Percentiles rank a stretch among this genome's conserved stretches.
Evolutionary conservation across 2,329 filamentous ascomycete genomes (phyloP).

Genomic region (Stylonectria norvegica): DNA sequence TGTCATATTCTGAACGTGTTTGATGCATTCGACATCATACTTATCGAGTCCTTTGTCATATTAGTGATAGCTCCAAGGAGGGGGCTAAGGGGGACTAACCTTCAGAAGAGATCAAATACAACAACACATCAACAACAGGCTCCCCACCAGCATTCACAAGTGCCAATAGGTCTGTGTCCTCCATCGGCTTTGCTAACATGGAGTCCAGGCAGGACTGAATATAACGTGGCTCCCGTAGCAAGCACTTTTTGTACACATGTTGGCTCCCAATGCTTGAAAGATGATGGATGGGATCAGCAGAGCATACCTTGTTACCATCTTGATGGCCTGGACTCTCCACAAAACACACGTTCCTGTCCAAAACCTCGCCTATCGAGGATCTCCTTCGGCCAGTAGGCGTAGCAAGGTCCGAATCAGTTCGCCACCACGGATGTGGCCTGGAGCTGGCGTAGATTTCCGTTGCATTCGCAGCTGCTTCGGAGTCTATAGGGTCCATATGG

Average conservation of each 20-base stretch:
- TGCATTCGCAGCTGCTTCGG: slow-evolving; percentile 35
- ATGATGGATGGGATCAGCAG: not conserved
- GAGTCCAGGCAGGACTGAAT: slow-evolving; percentile 52
- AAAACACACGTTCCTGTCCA: slow-evolving; percentile 92
- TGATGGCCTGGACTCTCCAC: slow-evolving; percentile 75
- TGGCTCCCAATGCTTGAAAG: slow-evolving; percentile 1
- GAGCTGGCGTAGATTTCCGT: slow-evolving; percentile 76
- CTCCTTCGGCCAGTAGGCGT: slow-evolving; percentile 56
- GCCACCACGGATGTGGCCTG: slow-evolving; percentile 84
- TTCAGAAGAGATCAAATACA: slow-evolving; percentile 72
- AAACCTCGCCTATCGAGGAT: slow-evolving; percentile 67
- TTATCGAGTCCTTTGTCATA: slow-evolving; percentile 28
- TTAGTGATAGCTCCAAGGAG: slow-evolving; percentile 4
- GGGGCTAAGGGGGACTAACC: slow-evolving; percentile 43
- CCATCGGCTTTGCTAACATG: slow-evolving; percentile 50
- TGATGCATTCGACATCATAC: slow-evolving; percentile 67
- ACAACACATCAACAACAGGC: slow-evolving; percentile 75
- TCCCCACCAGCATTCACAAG: slow-evolving; percentile 80
- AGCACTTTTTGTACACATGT: slow-evolving; percentile 45
- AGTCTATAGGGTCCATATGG: slow-evolving; percentile 70
- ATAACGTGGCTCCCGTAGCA: slow-evolving; percentile 65
- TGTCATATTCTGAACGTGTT: slow-evolving; percentile 65
- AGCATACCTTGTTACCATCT: slow-evolving; percentile 49
- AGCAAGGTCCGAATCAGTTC: slow-evolving; percentile 71
- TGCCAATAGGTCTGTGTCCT: slow-evolving; percentile 70